Base-by-base conservation (phyloP, 129 eudicot genomes). In the Helichrysum umbraculigerum region DNA sequence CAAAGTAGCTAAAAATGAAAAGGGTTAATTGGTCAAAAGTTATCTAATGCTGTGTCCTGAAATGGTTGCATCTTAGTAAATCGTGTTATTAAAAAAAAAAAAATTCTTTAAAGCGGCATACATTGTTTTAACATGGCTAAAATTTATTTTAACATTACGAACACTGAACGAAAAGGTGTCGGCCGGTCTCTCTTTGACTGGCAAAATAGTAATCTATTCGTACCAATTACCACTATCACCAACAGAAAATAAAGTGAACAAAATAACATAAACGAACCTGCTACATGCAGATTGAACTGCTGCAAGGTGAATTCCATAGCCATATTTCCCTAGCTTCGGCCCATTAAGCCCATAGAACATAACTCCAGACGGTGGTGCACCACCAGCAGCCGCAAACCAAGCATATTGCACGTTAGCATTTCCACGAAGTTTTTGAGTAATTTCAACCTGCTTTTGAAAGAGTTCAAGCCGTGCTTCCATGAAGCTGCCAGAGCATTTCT, bases 401-500 rank as follows among this genome's bases (percentile, higher is more conserved):
- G 93, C 99, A 78, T 86, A 91, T 58, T 66, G 82, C 59, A 89
- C 82, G 76, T 94, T 94, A 20, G 96, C 87, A 68, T 83, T 85
- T 19, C 99, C 99, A 17, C 99, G 92, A 61, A 77, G 83, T 66
- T 81, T 88, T 81, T 84, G 77, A 8, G 87, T 93, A 17, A 93
- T 85, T 50, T 93, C 97, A 61, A 71, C 83, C 87, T 93, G 98
- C 82, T 88, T 88, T 81, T 82, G 73, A 68, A 93, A 93, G 17
- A 93, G 81, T 68, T 93, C 97, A 58, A 47, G 66, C 5, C 88
- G 81, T 73, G 86, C 78, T 76, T 87, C 84, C 82, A 78, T 66
- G 11, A 72, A 17, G 68, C 73, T 58, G 71, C 93, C 81, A 12
- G 86, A 56, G 70, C 83, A 77, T 33, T 68, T 67, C 42, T 20